Base-by-base conservation (phyloP, 306 rosid genomes). In the Malus sylvestris region DNA sequence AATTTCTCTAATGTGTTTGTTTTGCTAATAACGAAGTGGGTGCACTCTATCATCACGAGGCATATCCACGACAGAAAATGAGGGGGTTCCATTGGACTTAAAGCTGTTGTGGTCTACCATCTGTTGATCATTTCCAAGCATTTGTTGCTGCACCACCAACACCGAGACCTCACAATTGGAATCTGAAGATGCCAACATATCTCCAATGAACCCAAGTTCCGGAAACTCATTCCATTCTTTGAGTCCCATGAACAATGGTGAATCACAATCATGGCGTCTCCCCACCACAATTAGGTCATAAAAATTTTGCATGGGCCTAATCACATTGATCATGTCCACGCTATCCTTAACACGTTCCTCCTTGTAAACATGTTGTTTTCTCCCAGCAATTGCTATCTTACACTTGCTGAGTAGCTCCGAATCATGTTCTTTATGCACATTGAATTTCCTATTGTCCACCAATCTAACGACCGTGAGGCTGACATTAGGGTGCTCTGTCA, bases 131-230 rank as follows among this genome's bases (percentile, higher is more conserved):
- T 52, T 38, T 68, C 38, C 82, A 66, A 64, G 44, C 4, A 73
- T 57, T 23, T 85, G 97, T 55, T 89, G 94, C 27, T 91, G 94
- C 75, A 91, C 81, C 61, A 88, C 92, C 80, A 89, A 63, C 55
- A 91, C 84, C 3, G 92, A 82, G 0, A 73, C 80, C 32, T 78
- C 75, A 35, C 70, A 73, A 3, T 67, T 57, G 3, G 83, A 81
- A 65, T 86, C 85, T 0, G 85, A 76, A 30, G 91, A 81, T 0
- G 80, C 85, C 10, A 88, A 40, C 87, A 89, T 80, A 74, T 89
- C 92, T 18, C 87, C 94, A 1, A 91, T 35, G 61, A 65, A 45
- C 1, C 93, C 97, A 6, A 89, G 87, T 73, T 91, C 97, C 2
- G 92, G 92, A 40, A 46, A 83, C 66, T 91, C 97, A 61, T 59